These are phyloP conservation scores for Microsporum ferrugineum DNA, from an alignment of 2,329 filamentous ascomycete genomes.

Conservation along the genomic window DNA sequence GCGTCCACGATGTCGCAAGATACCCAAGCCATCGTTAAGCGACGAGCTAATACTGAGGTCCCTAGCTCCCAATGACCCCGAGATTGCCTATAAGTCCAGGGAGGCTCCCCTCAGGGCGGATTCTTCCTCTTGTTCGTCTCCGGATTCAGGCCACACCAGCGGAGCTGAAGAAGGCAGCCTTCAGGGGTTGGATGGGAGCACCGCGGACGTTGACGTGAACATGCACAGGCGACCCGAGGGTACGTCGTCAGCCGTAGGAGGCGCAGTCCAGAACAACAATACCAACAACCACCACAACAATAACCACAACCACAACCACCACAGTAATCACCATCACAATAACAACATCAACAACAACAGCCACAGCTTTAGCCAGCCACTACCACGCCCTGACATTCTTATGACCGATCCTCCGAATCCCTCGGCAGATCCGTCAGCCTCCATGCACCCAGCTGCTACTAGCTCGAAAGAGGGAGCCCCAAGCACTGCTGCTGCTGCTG, in stretches of 20 bases:
- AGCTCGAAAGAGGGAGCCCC: background rate
- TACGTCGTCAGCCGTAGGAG: background rate
- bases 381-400: background rate
- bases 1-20: conserved; percentile 19
- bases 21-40: conserved; percentile 36
- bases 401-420: background rate
- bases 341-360: background rate
- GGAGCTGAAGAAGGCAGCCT: background rate
- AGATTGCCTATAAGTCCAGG: conserved; percentile 43
- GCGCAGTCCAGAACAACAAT: background rate
- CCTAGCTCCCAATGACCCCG: conserved; percentile 53
- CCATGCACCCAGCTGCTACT: background rate
- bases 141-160: background rate
- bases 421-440: background rate
- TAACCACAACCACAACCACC: background rate
- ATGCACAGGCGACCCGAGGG: background rate
- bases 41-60: conserved; percentile 57
- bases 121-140: background rate
- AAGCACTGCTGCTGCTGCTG: background rate
- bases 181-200: background rate
- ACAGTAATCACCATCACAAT: background rate
- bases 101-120: conserved; percentile 6
- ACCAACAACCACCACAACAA: background rate
- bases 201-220: background rate
- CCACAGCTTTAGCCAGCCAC: background rate